Base-by-base conservation (phyloP, 305 asterid genomes). In the Fraxinus platypoda region DNA sequence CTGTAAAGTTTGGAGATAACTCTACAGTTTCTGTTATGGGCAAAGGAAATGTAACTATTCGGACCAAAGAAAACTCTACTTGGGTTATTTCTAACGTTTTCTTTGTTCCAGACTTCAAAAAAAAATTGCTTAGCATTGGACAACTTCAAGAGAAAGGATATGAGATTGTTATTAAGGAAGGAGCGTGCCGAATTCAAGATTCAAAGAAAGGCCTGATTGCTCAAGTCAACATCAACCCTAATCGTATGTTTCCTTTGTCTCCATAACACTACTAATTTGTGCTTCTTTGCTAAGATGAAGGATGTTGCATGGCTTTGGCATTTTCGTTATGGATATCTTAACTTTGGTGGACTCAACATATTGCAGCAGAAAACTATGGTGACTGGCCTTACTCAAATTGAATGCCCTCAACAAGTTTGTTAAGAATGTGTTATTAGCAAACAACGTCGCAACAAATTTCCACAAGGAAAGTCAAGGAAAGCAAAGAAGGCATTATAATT, bases 71-170 rank as follows among this genome's bases (percentile, higher is more conserved):
- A 0, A 34, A 13, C 3, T 41, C 41, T 34, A 34, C 37, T 34
- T 31, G 77, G 0, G 13, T 25, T 17, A 76, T 81, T 4, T 59
- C 9, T 4, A 34, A 81, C 64, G 57, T 76, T 9, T 12, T 75
- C 0, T 81, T 4, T 26, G 37, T 75, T 37, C 77, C 54, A 6
- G 19, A 37, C 15, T 28, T 75, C 4, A 81, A 59, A 21, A 41
- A 2, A 0, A 76, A 76, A 0, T 11, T 81, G 17, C 23, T 81
- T 1, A 75, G 77, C 68, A 41, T 46, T 26, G 77, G 81, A n/a
- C 81, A 76, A n/a, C 34, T 81, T 13, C 35, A 62, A 64, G 77
- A 76, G n/a, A 76, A 81, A 11, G 76, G 72, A 9, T 64, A 75
- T 25, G 62, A 43, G 59, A 54, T 80, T 28, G 9, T 11, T 52